phyloP scores from a whole-genome alignment of 2,329 filamentous ascomycete genomes.

The Pestalotiopsis sp. region DNA sequence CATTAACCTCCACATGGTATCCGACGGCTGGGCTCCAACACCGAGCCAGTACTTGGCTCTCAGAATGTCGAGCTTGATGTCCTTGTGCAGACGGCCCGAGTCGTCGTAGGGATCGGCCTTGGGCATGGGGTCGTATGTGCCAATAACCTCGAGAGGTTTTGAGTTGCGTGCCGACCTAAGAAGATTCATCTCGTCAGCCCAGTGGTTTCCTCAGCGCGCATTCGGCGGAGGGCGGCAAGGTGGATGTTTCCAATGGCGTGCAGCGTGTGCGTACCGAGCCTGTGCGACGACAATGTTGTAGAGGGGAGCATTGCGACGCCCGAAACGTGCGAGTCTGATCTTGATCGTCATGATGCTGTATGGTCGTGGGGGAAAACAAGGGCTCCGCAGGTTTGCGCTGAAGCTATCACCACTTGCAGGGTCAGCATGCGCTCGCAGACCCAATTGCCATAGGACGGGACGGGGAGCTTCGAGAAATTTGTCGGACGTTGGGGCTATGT shows the following conservation, averaged over 20 bases:
- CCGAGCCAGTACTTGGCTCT: slow-evolving; percentile 95
- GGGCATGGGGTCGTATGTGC: slow-evolving; percentile 72
- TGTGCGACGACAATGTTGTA: slow-evolving; percentile 98
- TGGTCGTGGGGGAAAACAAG: too few species aligned
- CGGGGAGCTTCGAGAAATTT: not conserved
- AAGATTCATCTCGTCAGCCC: not conserved
- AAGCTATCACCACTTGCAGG: not conserved
- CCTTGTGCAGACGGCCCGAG: slow-evolving; percentile 79
- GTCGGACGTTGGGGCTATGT: slow-evolving; percentile 6
- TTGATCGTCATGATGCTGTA: slow-evolving; percentile 50
- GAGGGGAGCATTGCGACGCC: slow-evolving; percentile 82
- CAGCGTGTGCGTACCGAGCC: slow-evolving; percentile 68
- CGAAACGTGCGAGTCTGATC: slow-evolving; percentile 92
- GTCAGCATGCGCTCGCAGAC: not conserved
- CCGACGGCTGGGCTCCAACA: slow-evolving; percentile 92
- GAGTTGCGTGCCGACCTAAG: slow-evolving; percentile 80
- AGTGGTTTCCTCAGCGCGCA: not conserved
- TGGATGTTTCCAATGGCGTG: not conserved
- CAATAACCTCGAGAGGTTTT: slow-evolving; percentile 91
- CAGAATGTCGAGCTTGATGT: slow-evolving; percentile 81
- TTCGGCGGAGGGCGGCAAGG: not conserved
- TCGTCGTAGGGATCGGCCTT: slow-evolving; percentile 61
- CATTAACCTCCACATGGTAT: slow-evolving; percentile 85
- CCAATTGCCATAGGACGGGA: not conserved
- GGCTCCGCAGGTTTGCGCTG: not conserved